Evolutionary conservation across 2,329 filamentous ascomycete species (phyloP).

Genomic region (Claviceps purpurea): DNA sequence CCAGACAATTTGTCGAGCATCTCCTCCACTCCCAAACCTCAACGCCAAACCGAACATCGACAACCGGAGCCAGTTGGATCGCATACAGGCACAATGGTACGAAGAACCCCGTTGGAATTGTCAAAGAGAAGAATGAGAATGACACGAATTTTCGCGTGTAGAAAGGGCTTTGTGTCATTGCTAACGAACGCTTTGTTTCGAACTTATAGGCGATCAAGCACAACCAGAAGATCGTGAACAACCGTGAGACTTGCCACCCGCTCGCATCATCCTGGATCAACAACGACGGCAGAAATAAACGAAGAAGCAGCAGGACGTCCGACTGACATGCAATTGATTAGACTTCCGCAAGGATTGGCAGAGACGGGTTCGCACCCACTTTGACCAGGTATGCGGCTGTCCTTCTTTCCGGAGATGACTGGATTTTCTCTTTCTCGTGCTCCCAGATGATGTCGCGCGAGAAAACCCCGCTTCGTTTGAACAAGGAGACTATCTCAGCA

Average conservation of each 20-base stretch:
- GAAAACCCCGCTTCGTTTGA: not conserved
- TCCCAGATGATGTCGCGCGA: not conserved
- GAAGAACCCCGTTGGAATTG: slow-evolving; percentile 13
- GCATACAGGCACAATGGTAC: slow-evolving; percentile 42
- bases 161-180: slow-evolving; percentile 14
- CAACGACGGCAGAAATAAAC: slow-evolving; percentile 13
- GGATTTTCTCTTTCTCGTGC: not conserved
- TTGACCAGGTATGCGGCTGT: slow-evolving; percentile 76
- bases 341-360: slow-evolving; percentile 99
- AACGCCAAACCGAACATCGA: slow-evolving; percentile 27
- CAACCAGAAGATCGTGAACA: slow-evolving; percentile 97
- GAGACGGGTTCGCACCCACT: slow-evolving; percentile 96
- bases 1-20: slow-evolving; percentile 26
- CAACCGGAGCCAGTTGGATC: slow-evolving; percentile 34
- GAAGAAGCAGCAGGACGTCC: not conserved
- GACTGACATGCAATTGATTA: slow-evolving; percentile 33
- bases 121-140: slow-evolving; percentile 3
- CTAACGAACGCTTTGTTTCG: slow-evolving; percentile 16
- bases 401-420: not conserved
- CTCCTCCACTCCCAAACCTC: slow-evolving; percentile 22
- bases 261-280: slow-evolving; percentile 9
- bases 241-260: slow-evolving; percentile 48
- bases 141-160: slow-evolving; percentile 3
- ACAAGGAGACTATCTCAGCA: not conserved
- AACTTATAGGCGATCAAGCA: slow-evolving; percentile 80